Conservation (phyloP, 306 rosid species). For the Quercus wislizeni region DNA sequence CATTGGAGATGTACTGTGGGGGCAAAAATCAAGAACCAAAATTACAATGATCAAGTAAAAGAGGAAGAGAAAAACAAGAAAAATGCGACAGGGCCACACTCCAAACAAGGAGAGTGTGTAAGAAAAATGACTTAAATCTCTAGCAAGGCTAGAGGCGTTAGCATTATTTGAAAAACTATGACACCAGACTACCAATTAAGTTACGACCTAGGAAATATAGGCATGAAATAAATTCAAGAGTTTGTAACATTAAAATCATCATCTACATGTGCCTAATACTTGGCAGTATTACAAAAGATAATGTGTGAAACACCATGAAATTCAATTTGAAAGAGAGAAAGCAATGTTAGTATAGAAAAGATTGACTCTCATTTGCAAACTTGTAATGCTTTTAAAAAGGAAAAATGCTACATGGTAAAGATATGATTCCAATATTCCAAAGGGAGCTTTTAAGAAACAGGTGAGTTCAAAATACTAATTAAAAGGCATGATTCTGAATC, state of each 20-base stretch:
- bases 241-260: neutral
- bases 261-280: neutral
- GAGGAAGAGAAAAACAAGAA: too few relatives aligned
- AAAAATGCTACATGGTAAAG: neutral
- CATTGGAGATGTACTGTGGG: too few relatives aligned
- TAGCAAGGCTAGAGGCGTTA: conserved; percentile 6
- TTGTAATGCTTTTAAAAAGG: neutral
- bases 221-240: neutral
- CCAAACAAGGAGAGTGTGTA: too few relatives aligned
- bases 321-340: too few relatives aligned
- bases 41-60: too few relatives aligned
- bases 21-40: too few relatives aligned
- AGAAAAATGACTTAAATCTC: too few relatives aligned
- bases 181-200: neutral
- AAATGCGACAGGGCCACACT: too few relatives aligned
- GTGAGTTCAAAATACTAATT: neutral
- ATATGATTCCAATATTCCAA: neutral
- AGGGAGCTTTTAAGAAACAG: too few relatives aligned
- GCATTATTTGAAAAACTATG: conserved; percentile 6
- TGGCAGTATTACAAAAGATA: neutral
- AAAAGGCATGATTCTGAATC: neutral
- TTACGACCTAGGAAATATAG: neutral
- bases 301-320: neutral
- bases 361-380: neutral
- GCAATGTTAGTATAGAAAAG: neutral